These are phyloP conservation scores for Zygosaccharomyces rouxii DNA, from an alignment of 805 yeast genomes.

Conservation along the genomic window DNA sequence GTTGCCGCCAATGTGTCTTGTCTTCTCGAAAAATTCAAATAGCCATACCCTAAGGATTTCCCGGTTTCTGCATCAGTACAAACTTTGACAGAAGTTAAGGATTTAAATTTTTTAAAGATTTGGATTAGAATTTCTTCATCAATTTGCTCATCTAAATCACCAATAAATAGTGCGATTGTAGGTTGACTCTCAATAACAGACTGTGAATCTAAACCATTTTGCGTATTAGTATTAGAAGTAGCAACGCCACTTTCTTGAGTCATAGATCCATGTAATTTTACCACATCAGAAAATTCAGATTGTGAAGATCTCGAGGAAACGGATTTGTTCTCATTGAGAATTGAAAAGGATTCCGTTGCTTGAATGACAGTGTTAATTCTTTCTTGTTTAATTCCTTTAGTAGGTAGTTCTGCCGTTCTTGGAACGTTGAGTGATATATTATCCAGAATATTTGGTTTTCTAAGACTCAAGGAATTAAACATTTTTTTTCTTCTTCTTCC, in stretches of 20 bases:
- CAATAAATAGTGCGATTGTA: slow-evolving; percentile 50
- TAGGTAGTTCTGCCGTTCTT: slow-evolving; percentile 12
- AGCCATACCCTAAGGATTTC: slow-evolving; percentile 66
- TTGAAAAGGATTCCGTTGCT: background rate
- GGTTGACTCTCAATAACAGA: slow-evolving; percentile 13
- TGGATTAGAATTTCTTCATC: slow-evolving; percentile 46
- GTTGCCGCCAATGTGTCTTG: slow-evolving; percentile 53
- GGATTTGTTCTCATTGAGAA: slow-evolving; percentile 13
- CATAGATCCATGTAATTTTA: slow-evolving; percentile 8
- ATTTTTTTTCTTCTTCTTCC: background rate
- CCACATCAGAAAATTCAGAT: slow-evolving; percentile 17
- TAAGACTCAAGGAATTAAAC: slow-evolving; percentile 10
- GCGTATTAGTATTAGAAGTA: background rate
- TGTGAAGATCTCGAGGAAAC: slow-evolving; percentile 17
- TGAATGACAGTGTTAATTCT: slow-evolving; percentile 1
- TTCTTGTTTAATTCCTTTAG: slow-evolving; percentile 6
- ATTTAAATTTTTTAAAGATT: slow-evolving; percentile 41
- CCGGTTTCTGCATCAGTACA: slow-evolving; percentile 52
- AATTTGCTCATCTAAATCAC: slow-evolving; percentile 51
- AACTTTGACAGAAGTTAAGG: slow-evolving; percentile 55
- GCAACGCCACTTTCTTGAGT: background rate
- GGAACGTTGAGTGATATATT: slow-evolving; percentile 17
- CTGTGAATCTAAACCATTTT: background rate
- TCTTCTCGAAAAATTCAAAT: slow-evolving; percentile 53
- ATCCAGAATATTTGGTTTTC: slow-evolving; percentile 12